phyloP scores from a whole-genome alignment of 768 basidiomycete genomes.

The Boletellus ananiceps region DNA sequence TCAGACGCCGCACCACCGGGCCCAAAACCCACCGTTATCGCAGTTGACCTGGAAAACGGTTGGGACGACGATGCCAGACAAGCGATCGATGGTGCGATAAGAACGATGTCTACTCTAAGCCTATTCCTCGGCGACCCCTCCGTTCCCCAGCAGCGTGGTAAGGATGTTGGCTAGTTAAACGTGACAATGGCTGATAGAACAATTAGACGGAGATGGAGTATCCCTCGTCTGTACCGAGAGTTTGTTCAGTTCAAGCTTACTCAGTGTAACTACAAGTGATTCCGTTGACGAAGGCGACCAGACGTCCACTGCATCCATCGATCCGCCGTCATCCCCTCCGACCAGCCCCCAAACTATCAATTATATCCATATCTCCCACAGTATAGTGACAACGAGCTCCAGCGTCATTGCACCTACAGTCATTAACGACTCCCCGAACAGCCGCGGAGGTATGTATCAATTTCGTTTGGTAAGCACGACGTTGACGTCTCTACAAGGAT shows the following conservation, averaged over 20 bases:
- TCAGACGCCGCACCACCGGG: neutral
- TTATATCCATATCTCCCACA: neutral
- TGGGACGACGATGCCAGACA: neutral
- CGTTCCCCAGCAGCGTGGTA: neutral
- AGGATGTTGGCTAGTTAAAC: neutral
- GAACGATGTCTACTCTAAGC: neutral
- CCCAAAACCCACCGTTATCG: neutral
- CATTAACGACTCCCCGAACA: neutral
- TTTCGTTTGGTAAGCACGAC: no score
- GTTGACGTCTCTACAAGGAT: no score
- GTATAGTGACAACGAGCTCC: slow-evolving; percentile 4
- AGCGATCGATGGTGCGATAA: neutral
- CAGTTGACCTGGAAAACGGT: neutral
- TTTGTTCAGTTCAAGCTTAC: neutral
- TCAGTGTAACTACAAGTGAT: no score
- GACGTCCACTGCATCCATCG: neutral
- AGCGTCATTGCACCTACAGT: neutral
- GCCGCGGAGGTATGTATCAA: neutral
- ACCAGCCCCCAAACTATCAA: neutral
- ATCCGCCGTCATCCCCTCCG: neutral
- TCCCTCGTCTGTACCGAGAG: neutral
- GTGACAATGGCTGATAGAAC: neutral
- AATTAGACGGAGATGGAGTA: neutral
- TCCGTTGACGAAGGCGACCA: neutral
- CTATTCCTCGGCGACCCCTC: slow-evolving; percentile 6